Evolutionary conservation across 1,284 basidiomycete genomes (phyloP).

Genomic region (Leccinum glutinopallens): DNA sequence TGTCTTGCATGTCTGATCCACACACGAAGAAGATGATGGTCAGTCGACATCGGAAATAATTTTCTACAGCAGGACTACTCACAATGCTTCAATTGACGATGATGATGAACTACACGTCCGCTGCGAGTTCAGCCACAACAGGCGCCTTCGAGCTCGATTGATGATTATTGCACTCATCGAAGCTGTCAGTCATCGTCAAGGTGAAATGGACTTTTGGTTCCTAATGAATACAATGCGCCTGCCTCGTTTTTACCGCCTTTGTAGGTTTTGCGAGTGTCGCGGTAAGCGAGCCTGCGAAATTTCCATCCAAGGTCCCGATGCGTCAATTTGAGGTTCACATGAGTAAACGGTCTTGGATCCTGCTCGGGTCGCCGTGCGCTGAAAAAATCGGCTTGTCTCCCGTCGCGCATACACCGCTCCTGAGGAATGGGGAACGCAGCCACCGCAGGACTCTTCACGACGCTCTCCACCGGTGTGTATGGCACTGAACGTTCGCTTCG

Average conservation of each 20-base stretch:
- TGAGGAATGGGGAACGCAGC: slow-evolving; percentile 23
- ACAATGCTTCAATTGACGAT: slow-evolving; percentile 29
- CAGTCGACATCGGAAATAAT: background rate
- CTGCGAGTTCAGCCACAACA: too few relatives aligned
- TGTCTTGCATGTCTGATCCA: slow-evolving; percentile 29
- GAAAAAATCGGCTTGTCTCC: slow-evolving; percentile 26
- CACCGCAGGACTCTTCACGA: slow-evolving; percentile 28
- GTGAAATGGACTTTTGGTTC: too few relatives aligned
- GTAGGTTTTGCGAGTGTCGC: too few relatives aligned
- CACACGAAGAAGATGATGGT: background rate
- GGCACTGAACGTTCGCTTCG: slow-evolving; percentile 35
- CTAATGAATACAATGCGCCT: too few relatives aligned
- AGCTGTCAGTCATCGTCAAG: too few relatives aligned
- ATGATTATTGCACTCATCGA: too few relatives aligned
- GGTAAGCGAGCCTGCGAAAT: slow-evolving; percentile 1
- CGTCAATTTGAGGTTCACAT: background rate
- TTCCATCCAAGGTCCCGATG: background rate
- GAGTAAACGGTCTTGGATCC: slow-evolving; percentile 27
- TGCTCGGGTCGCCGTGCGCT: slow-evolving; percentile 23
- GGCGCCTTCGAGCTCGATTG: too few relatives aligned
- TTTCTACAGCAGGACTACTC: slow-evolving; percentile 8
- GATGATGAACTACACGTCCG: background rate
- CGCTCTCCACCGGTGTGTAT: slow-evolving; percentile 29
- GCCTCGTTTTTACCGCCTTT: too few relatives aligned
- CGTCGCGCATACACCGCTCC: slow-evolving; percentile 22